These are phyloP conservation scores for Hibiscus mutabilis DNA, from an alignment of 345 rosid genomes.

Conservation along the genomic window DNA sequence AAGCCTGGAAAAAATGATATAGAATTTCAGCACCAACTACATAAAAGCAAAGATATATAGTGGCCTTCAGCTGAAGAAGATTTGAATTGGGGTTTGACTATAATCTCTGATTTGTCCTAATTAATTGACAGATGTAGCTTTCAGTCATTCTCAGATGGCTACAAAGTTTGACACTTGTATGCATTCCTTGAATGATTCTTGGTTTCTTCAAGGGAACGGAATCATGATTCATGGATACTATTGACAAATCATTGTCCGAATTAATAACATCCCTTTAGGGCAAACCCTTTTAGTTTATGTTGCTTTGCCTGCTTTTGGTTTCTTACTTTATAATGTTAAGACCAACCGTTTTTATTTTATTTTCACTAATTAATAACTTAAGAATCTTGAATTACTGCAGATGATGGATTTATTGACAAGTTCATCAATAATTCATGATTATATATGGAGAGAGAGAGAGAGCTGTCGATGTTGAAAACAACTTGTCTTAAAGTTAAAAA, in stretches of 20 bases:
- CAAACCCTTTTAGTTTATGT: neutral
- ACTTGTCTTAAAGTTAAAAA: neutral
- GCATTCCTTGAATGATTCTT: neutral
- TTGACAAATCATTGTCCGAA: neutral
- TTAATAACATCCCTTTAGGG: neutral
- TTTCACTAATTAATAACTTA: neutral
- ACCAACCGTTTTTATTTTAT: neutral
- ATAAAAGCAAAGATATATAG: neutral
- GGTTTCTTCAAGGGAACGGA: neutral
- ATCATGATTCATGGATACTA: conserved; percentile 5
- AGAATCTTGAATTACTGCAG: neutral
- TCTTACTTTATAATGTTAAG: neutral
- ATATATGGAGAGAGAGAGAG: neutral
- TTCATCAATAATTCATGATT: neutral
- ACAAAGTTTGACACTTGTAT: neutral
- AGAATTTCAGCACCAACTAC: neutral
- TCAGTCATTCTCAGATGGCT: neutral
- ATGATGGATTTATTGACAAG: neutral
- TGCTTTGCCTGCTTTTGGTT: neutral
- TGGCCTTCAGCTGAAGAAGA: neutral
- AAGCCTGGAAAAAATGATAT: neutral
- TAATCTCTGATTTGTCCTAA: neutral
- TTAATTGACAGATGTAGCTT: neutral
- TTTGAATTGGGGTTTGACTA: neutral
- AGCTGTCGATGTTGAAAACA: neutral